A percentile compares a stretch with the other conserved stretches of the same genome.
Conservation (phyloP, 805 yeast genomes). For the Brettanomyces bruxellensis region DNA sequence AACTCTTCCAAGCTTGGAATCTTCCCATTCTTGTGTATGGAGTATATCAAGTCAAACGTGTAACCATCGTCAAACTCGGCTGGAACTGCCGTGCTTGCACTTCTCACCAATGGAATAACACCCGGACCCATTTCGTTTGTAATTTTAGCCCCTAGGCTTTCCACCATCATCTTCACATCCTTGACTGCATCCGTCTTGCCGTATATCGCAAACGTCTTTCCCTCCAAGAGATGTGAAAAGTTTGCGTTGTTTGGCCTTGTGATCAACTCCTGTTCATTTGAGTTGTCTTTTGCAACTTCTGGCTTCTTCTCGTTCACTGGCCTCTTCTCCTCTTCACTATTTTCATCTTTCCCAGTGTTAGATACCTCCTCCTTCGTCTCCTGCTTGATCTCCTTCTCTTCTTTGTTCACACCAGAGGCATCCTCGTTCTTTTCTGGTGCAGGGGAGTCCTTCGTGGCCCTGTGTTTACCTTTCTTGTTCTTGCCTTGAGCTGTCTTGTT, state of each 20-base stretch:
- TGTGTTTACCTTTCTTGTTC: not conserved
- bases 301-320: not conserved
- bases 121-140: slow-evolving; percentile 4
- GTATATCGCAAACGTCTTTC: slow-evolving; percentile 12
- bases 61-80: slow-evolving; percentile 13
- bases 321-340: not conserved
- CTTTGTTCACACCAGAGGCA: not conserved
- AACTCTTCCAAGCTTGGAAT: slow-evolving; percentile 12
- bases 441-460: not conserved
- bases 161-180: slow-evolving; percentile 12
- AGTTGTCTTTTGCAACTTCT: not conserved
- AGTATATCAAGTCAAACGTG: slow-evolving; percentile 15
- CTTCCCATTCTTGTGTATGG: slow-evolving; percentile 11
- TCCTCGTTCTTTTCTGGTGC: not conserved
- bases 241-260: slow-evolving; percentile 1
- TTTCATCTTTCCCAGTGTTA: not conserved
- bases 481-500: not conserved
- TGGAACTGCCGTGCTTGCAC: slow-evolving; percentile 8
- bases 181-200: slow-evolving; percentile 8
- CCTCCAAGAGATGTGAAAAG: slow-evolving; percentile 3
- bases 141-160: slow-evolving; percentile 17
- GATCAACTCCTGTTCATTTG: slow-evolving; percentile 3
- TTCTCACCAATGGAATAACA: slow-evolving; percentile 12
- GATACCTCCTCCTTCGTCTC: not conserved
- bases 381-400: not conserved